phyloP scores from a whole-genome alignment of 352 stramenopile species.

The Hyaloperonospora arabidopsidis region DNA sequence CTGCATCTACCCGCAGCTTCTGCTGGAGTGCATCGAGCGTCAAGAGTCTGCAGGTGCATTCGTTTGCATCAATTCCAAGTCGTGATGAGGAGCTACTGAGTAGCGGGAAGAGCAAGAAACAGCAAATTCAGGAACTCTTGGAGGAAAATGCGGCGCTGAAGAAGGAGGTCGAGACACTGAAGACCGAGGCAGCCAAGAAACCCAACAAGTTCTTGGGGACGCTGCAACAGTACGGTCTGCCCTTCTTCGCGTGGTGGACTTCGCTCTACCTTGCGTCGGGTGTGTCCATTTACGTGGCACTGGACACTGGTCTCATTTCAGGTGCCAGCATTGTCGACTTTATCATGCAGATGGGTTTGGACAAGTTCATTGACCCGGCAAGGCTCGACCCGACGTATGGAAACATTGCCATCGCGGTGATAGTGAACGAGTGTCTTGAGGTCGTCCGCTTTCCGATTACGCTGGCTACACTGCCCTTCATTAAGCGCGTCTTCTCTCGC shows the following conservation, averaged over 20 bases:
- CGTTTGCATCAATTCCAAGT: slow-evolving; percentile 44
- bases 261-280: slow-evolving; percentile 64
- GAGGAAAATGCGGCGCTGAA: slow-evolving; percentile 66
- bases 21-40: slow-evolving; percentile 12
- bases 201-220: slow-evolving; percentile 66
- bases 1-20: background rate
- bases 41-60: slow-evolving; percentile 30
- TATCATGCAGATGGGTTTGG: slow-evolving; percentile 71
- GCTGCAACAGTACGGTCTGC: slow-evolving; percentile 80
- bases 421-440: slow-evolving; percentile 84
- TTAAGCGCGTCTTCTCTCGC: slow-evolving; percentile 64
- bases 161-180: slow-evolving; percentile 56
- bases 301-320: slow-evolving; percentile 61
- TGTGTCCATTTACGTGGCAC: slow-evolving; percentile 68
- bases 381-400: slow-evolving; percentile 78
- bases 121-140: slow-evolving; percentile 70
- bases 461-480: slow-evolving; percentile 68
- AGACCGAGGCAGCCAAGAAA: slow-evolving; percentile 45
- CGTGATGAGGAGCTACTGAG: slow-evolving; percentile 30
- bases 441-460: slow-evolving; percentile 81
- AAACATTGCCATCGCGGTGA: slow-evolving; percentile 78
- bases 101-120: slow-evolving; percentile 26
- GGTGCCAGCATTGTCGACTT: slow-evolving; percentile 78
- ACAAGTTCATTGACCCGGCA: slow-evolving; percentile 66
- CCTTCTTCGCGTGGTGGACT: slow-evolving; percentile 81